Conservation (phyloP, 2,329 filamentous ascomycete genomes). For the Dendrostoma leiphaemia region DNA sequence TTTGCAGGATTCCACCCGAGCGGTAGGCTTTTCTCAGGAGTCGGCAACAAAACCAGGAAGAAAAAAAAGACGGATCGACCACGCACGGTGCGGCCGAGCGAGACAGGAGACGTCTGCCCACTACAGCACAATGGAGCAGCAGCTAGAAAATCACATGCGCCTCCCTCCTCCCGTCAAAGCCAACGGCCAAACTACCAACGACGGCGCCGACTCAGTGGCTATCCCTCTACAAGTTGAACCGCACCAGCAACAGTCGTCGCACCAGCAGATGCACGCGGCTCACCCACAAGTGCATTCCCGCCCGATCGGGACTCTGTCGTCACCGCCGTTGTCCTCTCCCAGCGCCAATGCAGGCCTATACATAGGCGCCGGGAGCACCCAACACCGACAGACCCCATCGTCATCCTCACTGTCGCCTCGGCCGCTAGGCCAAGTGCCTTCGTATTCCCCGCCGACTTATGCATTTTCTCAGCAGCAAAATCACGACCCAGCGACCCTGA, state of each 20-base stretch:
- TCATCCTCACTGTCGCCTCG: conserved; percentile 22
- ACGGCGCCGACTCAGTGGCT: conserved; percentile 1
- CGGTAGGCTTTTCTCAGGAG: background rate
- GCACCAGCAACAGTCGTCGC: background rate
- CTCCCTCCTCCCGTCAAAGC: conserved; percentile 29
- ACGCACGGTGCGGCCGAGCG: background rate
- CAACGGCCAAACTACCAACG: too few species aligned
- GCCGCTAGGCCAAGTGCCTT: conserved; percentile 24
- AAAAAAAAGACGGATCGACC: background rate
- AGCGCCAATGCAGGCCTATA: conserved; percentile 8
- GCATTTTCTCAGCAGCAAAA: conserved; percentile 25
- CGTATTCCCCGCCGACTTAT: conserved; percentile 37
- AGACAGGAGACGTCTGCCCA: conserved; percentile 1
- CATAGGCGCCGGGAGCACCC: conserved; percentile 3
- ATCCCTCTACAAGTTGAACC: too few species aligned
- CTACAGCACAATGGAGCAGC: conserved; percentile 12
- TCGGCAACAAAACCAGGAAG: background rate
- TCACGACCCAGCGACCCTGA: conserved; percentile 31
- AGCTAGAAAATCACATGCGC: conserved; percentile 45
- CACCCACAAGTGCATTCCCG: conserved; percentile 18
- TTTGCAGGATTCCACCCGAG: conserved; percentile 3
- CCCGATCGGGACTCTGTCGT: conserved; percentile 11
- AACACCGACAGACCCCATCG: conserved; percentile 7
- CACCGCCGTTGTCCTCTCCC: conserved; percentile 22
- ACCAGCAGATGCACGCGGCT: conserved; percentile 21